Conservation (phyloP, 768 basidiomycete species). For the Termitomyces sp. region DNA sequence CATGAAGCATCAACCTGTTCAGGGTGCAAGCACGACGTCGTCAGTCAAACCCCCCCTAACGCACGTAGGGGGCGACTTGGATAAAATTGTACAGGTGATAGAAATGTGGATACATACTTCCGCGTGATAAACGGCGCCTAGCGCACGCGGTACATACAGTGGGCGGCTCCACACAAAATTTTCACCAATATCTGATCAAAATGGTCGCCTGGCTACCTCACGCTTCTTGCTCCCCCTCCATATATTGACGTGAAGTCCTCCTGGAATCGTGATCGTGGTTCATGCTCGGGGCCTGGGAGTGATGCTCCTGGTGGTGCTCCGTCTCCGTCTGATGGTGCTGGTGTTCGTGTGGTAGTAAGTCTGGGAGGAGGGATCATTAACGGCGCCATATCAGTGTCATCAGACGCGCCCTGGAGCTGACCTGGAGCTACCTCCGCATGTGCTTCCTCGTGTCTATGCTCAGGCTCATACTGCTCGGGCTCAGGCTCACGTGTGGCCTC, state of each 20-base stretch:
- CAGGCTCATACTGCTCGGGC: constrained; percentile 18
- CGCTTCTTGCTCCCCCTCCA: constrained; percentile 14
- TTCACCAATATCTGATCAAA: background rate
- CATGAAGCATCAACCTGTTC: background rate
- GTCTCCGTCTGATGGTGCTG: constrained; percentile 1
- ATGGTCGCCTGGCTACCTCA: background rate
- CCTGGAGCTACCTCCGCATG: constrained; percentile 17
- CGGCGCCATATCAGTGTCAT: constrained; percentile 25
- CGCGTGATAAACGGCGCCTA: background rate
- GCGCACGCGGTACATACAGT: background rate
- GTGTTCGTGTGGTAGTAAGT: constrained; percentile 6
- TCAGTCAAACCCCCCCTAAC: background rate
- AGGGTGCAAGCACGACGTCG: background rate
- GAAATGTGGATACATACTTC: background rate
- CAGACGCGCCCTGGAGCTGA: constrained; percentile 22
- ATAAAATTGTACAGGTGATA: background rate
- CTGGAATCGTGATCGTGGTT: constrained; percentile 24
- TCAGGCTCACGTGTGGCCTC: constrained; percentile 4
- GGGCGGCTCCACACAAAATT: too few relatives aligned
- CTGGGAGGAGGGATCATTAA: constrained; percentile 29
- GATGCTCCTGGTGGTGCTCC: constrained; percentile 4
- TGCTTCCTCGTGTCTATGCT: constrained; percentile 3
- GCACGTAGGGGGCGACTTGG: background rate
- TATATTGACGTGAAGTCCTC: constrained; percentile 25
- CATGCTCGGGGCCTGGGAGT: constrained; percentile 13